Conservation (phyloP, 202 grass and related monocot genomes). For the Digitaria exilis region DNA sequence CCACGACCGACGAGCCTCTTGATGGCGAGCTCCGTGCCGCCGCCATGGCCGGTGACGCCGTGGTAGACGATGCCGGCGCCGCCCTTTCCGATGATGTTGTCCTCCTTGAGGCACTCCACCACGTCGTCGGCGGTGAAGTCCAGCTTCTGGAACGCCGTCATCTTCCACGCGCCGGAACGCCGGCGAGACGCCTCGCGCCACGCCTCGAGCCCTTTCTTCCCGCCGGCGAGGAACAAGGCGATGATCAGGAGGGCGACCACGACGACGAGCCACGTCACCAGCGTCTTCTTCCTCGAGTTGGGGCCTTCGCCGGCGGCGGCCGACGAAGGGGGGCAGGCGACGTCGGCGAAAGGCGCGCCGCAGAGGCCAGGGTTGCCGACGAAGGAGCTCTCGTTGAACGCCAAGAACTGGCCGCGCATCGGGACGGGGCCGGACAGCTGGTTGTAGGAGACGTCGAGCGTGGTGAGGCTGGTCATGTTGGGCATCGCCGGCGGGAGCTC, state of each 20-base stretch:
- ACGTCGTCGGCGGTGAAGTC: constrained; percentile 76
- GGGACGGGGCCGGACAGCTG: constrained; percentile 56
- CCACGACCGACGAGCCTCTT: constrained; percentile 70
- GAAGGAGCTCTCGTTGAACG: constrained; percentile 89
- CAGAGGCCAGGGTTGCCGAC: constrained; percentile 71
- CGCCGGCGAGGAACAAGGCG: constrained; percentile 34
- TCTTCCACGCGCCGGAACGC: constrained; percentile 69
- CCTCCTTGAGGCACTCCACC: constrained; percentile 82
- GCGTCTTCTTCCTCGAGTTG: constrained; percentile 52
- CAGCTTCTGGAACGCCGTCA: constrained; percentile 87
- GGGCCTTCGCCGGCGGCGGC: neutral
- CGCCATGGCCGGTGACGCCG: constrained; percentile 53
- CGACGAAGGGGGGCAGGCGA: neutral
- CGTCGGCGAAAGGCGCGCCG: constrained; percentile 26
- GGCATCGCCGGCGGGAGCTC: constrained; percentile 62
- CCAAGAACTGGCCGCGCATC: constrained; percentile 70
- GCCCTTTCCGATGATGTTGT: constrained; percentile 97
- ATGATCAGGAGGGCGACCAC: neutral
- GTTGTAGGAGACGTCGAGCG: constrained; percentile 89
- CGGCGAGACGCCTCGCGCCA: constrained; percentile 46
- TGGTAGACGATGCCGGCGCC: constrained; percentile 90
- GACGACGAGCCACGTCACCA: constrained; percentile 43
- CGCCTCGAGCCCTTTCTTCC: constrained; percentile 33
- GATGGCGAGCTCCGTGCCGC: constrained; percentile 74
- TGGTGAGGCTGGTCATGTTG: constrained; percentile 83